Percentiles rank a stretch among this genome's conserved stretches.
Conservation (phyloP, 441 rosid species). For the Gossypium schwendimanii region DNA sequence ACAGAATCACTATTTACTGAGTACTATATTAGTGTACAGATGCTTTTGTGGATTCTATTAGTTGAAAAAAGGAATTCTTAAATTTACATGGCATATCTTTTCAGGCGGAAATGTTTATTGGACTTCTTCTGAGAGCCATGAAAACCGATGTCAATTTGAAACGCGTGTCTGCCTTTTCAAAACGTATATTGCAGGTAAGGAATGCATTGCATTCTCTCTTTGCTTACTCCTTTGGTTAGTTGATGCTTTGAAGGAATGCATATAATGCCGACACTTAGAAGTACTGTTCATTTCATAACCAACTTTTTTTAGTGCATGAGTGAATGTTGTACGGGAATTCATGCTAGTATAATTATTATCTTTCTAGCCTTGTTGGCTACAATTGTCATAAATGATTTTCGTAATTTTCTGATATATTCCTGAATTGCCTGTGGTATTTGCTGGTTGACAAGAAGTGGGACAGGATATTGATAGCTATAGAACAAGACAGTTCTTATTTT, state of each 20-base stretch:
- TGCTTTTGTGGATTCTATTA: background rate
- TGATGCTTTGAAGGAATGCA: background rate
- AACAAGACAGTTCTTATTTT: background rate
- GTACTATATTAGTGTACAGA: background rate
- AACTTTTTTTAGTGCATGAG: background rate
- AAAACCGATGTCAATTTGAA: constrained; percentile 79
- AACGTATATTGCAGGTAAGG: constrained; percentile 87
- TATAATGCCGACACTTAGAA: background rate
- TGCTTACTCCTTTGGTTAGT: background rate
- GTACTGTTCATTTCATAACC: background rate
- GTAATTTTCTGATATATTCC: background rate
- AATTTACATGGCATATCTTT: constrained; percentile 7
- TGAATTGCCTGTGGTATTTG: background rate
- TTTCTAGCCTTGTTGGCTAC: background rate
- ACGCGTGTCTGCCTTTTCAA: constrained; percentile 81
- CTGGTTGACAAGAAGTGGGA: background rate
- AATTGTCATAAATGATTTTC: background rate
- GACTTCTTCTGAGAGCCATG: constrained; percentile 87
- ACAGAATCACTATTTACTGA: background rate
- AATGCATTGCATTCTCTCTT: background rate
- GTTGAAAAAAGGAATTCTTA: background rate
- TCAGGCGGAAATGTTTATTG: constrained; percentile 93
- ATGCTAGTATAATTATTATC: background rate
- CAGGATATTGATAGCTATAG: background rate
- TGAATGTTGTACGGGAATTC: background rate